Base-by-base conservation (phyloP, 2,329 filamentous ascomycete species). In the Fusarium sororula region DNA sequence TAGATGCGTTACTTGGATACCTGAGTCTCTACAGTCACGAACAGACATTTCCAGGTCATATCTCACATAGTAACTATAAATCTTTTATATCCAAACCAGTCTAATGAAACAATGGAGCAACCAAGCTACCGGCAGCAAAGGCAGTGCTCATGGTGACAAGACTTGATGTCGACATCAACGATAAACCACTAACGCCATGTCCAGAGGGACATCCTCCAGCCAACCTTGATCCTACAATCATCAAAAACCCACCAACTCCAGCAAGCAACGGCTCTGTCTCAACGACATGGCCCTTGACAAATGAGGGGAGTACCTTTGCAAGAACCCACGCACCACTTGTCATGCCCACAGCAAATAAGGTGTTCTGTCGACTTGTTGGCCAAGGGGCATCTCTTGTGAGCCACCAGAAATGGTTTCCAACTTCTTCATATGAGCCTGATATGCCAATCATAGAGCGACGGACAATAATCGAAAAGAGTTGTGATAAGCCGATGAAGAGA, bases 121-220 rank as follows among this genome's bases (percentile, higher is more conserved):
- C 68, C 54, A 77, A 57, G 39, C 77, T 78, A 7, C 89, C 90
- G 1, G 85, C 85, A 2, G 78, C 85, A 82, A 93, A 92, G 74
- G 90, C 87, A 10, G 86, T 82, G 6, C 81, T 86, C 30, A 92
- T 89, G 0, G 89, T 91, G 18, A 93, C 79, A 63, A 92, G 84
- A 76, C 91, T 93, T 15, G 90, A 88, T 8, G 88, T 81, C 0
- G 88, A 90, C 57, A 93, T 82, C 68, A 90, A 82, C n/a, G 89
- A 88, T 77, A 93, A 86, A 1, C 91, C 91, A 66, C 89, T 92
- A 71, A 93, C 90, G 0, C 91, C 91, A 78, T 93, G 91, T 0
- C 91, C 91, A 10, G 89, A 91, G 0, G 91, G 92, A 72, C 91
- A 93, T 0, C 91, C 91, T 4, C 90, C 90, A 0, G 89, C 91